phyloP scores from a whole-genome alignment of 2,329 filamentous ascomycete genomes.

The Cercospora brassicicola region DNA sequence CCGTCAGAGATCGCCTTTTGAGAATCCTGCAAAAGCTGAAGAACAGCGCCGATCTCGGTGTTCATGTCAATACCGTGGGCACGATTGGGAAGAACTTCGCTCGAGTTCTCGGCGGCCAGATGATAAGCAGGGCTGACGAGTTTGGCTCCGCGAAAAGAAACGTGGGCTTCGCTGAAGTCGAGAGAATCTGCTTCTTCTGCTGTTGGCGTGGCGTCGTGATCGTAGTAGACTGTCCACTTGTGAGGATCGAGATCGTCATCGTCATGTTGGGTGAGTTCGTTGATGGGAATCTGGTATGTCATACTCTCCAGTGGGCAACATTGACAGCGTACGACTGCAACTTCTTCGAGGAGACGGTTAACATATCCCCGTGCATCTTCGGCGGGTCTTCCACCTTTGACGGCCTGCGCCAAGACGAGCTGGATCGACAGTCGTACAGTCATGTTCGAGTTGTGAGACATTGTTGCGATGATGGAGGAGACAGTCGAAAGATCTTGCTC shows the following conservation, averaged over 20 bases:
- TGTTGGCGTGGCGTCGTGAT: not conserved
- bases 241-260: not conserved
- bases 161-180: not conserved
- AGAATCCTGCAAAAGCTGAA: not conserved
- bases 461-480: not conserved
- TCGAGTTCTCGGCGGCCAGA: not conserved
- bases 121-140: not conserved
- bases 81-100: not conserved
- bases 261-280: not conserved
- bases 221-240: not conserved
- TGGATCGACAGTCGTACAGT: conserved; percentile 3
- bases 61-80: not conserved
- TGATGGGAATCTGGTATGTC: not conserved
- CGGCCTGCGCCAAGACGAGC: conserved; percentile 4
- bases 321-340: not conserved
- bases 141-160: not conserved
- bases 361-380: conserved; percentile 2
- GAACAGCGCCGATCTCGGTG: not conserved
- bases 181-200: not conserved
- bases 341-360: not conserved
- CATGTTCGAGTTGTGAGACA: not conserved
- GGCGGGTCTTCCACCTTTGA: not conserved
- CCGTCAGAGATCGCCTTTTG: not conserved
- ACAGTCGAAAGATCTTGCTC: not conserved
- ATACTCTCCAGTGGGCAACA: not conserved